phyloP scores from a whole-genome alignment of 1,139 yeast genomes.

The Candida tropicalis region DNA sequence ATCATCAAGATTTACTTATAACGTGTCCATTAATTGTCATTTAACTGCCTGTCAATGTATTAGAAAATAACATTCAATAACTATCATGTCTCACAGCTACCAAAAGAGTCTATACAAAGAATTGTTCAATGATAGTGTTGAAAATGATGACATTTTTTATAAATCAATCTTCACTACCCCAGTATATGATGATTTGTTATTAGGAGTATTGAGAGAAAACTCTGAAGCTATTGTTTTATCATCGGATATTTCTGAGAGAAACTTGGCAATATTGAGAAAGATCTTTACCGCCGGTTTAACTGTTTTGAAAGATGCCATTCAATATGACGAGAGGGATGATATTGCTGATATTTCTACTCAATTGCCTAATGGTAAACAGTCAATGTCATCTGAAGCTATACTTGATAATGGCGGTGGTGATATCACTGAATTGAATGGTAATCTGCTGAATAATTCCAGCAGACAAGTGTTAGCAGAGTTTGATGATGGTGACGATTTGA shows the following conservation, averaged over 20 bases:
- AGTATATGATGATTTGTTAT: constrained; percentile 27
- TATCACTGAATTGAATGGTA: constrained; percentile 24
- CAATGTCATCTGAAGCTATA: constrained; percentile 4
- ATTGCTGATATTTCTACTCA: background rate
- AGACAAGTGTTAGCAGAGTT: constrained; percentile 12
- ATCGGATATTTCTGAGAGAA: constrained; percentile 7
- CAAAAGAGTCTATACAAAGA: constrained; percentile 26
- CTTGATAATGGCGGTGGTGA: constrained; percentile 28
- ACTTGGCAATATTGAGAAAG: constrained; percentile 18
- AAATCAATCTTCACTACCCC: constrained; percentile 29
- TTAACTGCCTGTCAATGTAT: background rate
- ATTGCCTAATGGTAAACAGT: background rate
- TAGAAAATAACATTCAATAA: background rate
- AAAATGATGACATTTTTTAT: constrained; percentile 27
- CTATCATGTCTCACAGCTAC: constrained; percentile 17
- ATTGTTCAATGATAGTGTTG: constrained; percentile 24
- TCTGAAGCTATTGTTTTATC: constrained; percentile 16
- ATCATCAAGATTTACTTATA: background rate
- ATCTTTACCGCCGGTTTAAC: constrained; percentile 25
- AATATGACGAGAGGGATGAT: constrained; percentile 7
- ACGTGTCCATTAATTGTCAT: background rate
- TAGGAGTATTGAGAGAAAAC: constrained; percentile 27
- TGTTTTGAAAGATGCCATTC: constrained; percentile 20
- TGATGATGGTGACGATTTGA: constrained; percentile 35
- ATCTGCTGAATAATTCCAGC: constrained; percentile 11